Percentiles rank a stretch among this genome's conserved stretches.
Evolutionary conservation across 768 basidiomycete species (phyloP).

Genomic region (Podaxis carcinomalis): DNA sequence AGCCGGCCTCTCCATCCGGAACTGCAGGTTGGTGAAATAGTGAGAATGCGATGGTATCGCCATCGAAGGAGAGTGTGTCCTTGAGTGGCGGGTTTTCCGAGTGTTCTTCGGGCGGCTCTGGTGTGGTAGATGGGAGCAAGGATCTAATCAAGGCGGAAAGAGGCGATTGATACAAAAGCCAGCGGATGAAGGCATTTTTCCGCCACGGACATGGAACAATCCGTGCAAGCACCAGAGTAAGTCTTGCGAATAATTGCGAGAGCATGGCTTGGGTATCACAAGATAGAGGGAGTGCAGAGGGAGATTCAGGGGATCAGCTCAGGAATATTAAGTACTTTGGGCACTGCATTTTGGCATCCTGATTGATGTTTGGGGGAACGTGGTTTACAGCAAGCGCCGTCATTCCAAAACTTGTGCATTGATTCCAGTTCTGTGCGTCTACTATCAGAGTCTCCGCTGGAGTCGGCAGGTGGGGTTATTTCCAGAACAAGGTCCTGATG

Average conservation of each 20-base stretch:
- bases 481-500: neutral
- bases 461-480: neutral
- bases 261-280: neutral
- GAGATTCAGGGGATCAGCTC: neutral
- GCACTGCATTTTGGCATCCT: too few relatives aligned
- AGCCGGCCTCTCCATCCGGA: neutral
- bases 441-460: neutral
- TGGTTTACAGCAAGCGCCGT: neutral
- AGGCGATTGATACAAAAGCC: neutral
- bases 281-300: neutral
- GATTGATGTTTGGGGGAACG: neutral
- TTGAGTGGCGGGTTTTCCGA: neutral
- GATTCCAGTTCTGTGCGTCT: neutral
- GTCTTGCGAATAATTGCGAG: neutral
- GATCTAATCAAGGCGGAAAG: neutral
- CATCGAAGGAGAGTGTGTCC: neutral
- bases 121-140: neutral
- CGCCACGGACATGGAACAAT: neutral
- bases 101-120: neutral
- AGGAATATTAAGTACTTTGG: too few relatives aligned
- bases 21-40: neutral
- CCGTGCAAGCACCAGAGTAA: neutral
- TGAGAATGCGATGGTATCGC: neutral
- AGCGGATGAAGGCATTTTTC: neutral
- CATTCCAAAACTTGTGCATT: neutral